A percentile compares a stretch with the other conserved stretches of the same genome.
phyloP scores from a whole-genome alignment of 768 basidiomycete species.

The Termitomyces sp. region DNA sequence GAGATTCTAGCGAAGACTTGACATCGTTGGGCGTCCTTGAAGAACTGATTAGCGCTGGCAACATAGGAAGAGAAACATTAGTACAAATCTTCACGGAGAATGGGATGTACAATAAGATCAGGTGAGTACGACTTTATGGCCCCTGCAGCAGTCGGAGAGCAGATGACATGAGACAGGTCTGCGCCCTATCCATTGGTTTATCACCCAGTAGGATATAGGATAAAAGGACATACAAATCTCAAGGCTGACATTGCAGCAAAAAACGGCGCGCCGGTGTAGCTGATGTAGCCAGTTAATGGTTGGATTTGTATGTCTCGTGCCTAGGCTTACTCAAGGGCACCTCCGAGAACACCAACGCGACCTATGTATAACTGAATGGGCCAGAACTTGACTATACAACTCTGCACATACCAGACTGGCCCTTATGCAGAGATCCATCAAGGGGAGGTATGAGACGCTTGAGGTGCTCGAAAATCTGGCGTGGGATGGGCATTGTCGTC shows the following conservation, averaged over 20 bases:
- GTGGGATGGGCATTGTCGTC: conserved; percentile 57
- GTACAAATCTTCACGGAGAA: conserved; percentile 68
- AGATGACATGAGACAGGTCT: conserved; percentile 96
- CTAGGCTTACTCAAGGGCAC: conserved; percentile 80
- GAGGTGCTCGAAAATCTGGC: conserved; percentile 63
- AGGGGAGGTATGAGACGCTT: conserved; percentile 88
- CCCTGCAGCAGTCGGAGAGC: conserved; percentile 85
- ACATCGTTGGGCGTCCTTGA: conserved; percentile 48
- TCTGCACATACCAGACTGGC: conserved; percentile 71
- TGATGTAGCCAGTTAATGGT: conserved; percentile 25
- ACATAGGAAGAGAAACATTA: conserved; percentile 15
- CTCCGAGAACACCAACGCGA: conserved; percentile 90
- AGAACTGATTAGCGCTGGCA: neutral
- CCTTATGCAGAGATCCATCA: conserved; percentile 87
- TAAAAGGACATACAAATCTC: conserved; percentile 56
- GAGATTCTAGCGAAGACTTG: conserved; percentile 50
- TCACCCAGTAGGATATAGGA: neutral
- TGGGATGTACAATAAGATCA: conserved; percentile 95
- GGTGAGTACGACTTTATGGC: conserved; percentile 98
- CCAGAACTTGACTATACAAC: neutral
- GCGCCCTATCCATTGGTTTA: conserved; percentile 56
- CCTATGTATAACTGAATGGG: conserved; percentile 38
- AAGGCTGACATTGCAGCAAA: conserved; percentile 92
- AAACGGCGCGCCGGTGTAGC: conserved; percentile 96
- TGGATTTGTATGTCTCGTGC: neutral